phyloP scores from a whole-genome alignment of 1,284 basidiomycete species.

The Salmacisia buchloeana region DNA sequence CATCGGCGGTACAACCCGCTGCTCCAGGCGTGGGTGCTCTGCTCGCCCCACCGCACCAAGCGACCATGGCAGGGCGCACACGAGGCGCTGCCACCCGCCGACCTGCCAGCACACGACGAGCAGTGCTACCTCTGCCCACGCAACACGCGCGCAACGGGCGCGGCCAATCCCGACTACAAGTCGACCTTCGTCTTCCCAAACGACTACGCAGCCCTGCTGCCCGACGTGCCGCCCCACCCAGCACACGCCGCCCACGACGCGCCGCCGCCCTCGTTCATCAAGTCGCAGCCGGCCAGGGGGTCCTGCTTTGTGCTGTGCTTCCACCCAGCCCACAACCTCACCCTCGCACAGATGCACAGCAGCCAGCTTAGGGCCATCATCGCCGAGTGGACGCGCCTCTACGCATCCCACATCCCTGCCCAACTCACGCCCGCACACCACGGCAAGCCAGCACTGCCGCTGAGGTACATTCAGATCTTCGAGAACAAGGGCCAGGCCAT shows the following conservation, averaged over 20 bases:
- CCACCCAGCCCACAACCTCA: conserved; percentile 83
- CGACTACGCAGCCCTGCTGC: conserved; percentile 77
- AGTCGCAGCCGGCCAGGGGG: conserved; percentile 56
- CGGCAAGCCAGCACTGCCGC: neutral
- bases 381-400: conserved; percentile 62
- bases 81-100: conserved; percentile 23
- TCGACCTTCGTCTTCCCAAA: conserved; percentile 71
- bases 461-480: conserved; percentile 51
- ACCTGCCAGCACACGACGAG: conserved; percentile 64
- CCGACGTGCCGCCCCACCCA: conserved; percentile 39
- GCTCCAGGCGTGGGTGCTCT: conserved; percentile 40
- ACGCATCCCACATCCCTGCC: conserved; percentile 27
- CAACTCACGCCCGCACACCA: conserved; percentile 38
- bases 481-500: conserved; percentile 93
- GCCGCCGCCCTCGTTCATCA: conserved; percentile 60
- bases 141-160: conserved; percentile 71
- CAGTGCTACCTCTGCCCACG: conserved; percentile 86
- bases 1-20: conserved; percentile 48
- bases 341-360: conserved; percentile 67
- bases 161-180: conserved; percentile 63
- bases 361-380: conserved; percentile 66
- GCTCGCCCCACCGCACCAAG: conserved; percentile 47
- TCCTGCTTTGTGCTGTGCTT: conserved; percentile 85
- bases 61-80: conserved; percentile 50
- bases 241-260: conserved; percentile 19